Evolutionary conservation across 257 asterid genomes (phyloP).

Genomic region (Anisodus acutangulus): DNA sequence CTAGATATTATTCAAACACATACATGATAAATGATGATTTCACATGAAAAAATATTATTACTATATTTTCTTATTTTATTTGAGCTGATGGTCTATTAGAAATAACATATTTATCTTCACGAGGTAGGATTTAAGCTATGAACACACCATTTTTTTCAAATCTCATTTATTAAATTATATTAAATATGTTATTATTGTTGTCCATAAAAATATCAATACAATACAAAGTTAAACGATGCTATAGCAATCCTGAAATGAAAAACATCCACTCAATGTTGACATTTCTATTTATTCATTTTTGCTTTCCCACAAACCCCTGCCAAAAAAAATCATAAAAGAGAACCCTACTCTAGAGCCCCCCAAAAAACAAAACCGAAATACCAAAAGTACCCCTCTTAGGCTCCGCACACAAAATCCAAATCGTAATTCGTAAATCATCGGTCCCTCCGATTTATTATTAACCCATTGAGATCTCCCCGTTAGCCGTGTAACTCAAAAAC

Average conservation of each 20-base stretch:
- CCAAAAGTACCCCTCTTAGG: not conserved
- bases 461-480: slow-evolving; percentile 7
- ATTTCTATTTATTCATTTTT: not conserved
- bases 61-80: too few species aligned
- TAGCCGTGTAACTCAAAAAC: not conserved
- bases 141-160: too few species aligned
- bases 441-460: slow-evolving; percentile 20
- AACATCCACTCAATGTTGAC: slow-evolving; percentile 19
- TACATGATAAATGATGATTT: not conserved
- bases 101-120: too few species aligned
- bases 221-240: not conserved
- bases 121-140: too few species aligned
- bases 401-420: slow-evolving; percentile 28
- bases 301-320: not conserved
- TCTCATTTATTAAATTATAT: too few species aligned
- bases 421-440: slow-evolving; percentile 21
- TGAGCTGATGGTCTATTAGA: too few species aligned
- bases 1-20: not conserved
- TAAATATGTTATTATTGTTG: too few species aligned
- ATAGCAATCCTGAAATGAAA: not conserved
- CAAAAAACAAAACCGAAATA: not conserved
- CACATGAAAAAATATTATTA: not conserved
- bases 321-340: not conserved
- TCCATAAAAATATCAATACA: not conserved
- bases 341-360: slow-evolving; percentile 3